Base-by-base conservation (phyloP, 331 rosid species). In the Malus hybrid region DNA sequence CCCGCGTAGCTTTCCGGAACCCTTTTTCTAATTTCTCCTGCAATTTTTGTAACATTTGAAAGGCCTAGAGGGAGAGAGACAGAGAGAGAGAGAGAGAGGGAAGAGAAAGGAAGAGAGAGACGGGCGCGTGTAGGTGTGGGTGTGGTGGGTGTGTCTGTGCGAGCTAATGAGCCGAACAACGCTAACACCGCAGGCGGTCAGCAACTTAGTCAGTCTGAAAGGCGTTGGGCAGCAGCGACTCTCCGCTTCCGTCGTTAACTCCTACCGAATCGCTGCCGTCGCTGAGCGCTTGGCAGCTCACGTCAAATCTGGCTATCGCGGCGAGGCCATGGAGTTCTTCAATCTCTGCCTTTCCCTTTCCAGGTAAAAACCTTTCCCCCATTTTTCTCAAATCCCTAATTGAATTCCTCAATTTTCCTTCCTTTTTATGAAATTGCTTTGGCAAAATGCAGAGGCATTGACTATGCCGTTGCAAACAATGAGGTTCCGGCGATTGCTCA, bases 391-490 rank as follows among this genome's bases (percentile, higher is more conserved):
- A 29, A 7, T 42, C 24, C 24, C 42, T 29, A 18, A 16, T 55
- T 54, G 11, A n/a, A 10, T 10, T 31, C 14, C 65, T 59, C 27
- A 20, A 11, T 71, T 5, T 44, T 2, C n/a, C 5, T 64, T 12
- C 8, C 7, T n/a, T 50, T 22, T 73, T 44, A 19, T 83, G 55
- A 46, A 59, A 86, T 82, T 70, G 59, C 70, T 73, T 85, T 83
- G 81, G 73, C 59, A 75, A 72, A 42, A 24, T 69, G 69, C 92
- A 95, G 99, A 77, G 84, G 89, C 75, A 87, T 95, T 59, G 99
- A 95, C 81, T 83, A 77, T 84, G 89, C 97, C 32, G 83, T 95
- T 70, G 85, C 89, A 39, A 86, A 88, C 78, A 81, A 90, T 9
- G 86, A 84, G 75, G 69, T 72, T 76, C 93, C 92, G 7, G 2